Evolutionary conservation across 2,329 filamentous ascomycete species (phyloP), one percentile per base, ranked within the genome.

Genomic region (Apiospora phragmitis): DNA sequence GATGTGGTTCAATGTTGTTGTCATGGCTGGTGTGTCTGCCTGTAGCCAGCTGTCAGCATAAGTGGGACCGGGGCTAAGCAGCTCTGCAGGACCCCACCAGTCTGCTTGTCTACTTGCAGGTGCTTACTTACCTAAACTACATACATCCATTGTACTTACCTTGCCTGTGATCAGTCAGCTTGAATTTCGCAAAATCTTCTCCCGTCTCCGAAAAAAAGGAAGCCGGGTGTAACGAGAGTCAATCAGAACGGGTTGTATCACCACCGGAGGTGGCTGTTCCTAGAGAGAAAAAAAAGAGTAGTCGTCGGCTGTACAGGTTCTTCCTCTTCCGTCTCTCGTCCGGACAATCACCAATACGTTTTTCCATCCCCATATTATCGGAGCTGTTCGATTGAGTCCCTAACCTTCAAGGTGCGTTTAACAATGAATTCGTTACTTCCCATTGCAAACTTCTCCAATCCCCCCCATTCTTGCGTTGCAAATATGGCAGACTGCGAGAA

Each of bases 321-420:
- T 77, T 77, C 76, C 76, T 76, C 76, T 73, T 76, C 75, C 74
- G 76, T 70, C 69, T 51, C 74, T 74, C 72, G 71, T 74, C 69
- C 69, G 69, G 69, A 70, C 41, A 68, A 66, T 68, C 74, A 75
- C 73, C 74, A 74, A 65, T 69, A 75, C 76, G 74, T 76, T 77
- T 76, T 76, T 77, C 76, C 76, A 77, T 76, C 75, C 75, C 76
- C 76, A 76, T 77, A 71, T 49, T 68, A 69, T 35, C 38, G 70
- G 71, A 72, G 55, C 55, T 62, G 55, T 14, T 45, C 65, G 65
- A 45, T 42, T 67, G 65, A 67, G 29, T 43, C 35, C 29, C 66
- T 72, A 68, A 70, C 70, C 68, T 70, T 62, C 21, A 72, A 70
- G 71, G 71, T 72, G 55, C 71, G 71, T 72, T 68, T 35, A 59